Evolutionary conservation across 169 alveolate genomes (phyloP), one percentile per base, ranked within the genome.

Genomic region (Babesia sp.): DNA sequence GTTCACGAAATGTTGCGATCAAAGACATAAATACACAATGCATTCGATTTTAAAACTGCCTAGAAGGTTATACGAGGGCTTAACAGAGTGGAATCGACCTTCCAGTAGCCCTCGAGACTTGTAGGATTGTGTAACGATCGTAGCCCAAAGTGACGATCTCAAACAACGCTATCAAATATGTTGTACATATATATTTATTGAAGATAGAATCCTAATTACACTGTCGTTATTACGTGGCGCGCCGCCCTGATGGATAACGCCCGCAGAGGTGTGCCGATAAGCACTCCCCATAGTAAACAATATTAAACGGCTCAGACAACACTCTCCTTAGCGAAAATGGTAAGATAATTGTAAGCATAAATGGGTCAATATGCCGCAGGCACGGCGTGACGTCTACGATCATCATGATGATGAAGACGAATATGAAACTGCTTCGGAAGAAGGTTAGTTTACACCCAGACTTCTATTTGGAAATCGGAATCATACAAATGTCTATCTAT

Each of bases 251-350:
- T 9, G 46, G 8, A 8, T 14, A 39, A 8, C 14, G 14, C 14
- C 33, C 48, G 20, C 46, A 44, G 46, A 34, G 58, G 56, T 56
- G 72, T 68, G 51, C 22, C 60, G 60, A 20, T 50, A 20, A 36
- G 50, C 29, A 63, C 70, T 60, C 72, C 66, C 50, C 34, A 33
- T 70, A 81, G 72, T 45, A 51, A 61, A 54, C 53, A 39, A 18
- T 28, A 44, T 44, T 37, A 48, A 3, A 18, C 22, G 55, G 28
- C 34, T 9, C 41, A 70, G n/a, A 34, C 33, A 22, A 46, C 29
- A 58, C 8, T 61, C 63, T 46, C 6, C 48, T 18, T 28, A 8
- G 68, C 6, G 6, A 54, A 54, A 54, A 57, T 57, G 68, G 68
- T 57, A 57, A 57, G 68, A 8, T 20, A 24, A 12, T 31, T 20